Percentiles rank a stretch among this genome's conserved stretches.
These are phyloP conservation scores for Cajanus cajan DNA, from an alignment of 306 rosid species.

Conservation along the genomic window DNA sequence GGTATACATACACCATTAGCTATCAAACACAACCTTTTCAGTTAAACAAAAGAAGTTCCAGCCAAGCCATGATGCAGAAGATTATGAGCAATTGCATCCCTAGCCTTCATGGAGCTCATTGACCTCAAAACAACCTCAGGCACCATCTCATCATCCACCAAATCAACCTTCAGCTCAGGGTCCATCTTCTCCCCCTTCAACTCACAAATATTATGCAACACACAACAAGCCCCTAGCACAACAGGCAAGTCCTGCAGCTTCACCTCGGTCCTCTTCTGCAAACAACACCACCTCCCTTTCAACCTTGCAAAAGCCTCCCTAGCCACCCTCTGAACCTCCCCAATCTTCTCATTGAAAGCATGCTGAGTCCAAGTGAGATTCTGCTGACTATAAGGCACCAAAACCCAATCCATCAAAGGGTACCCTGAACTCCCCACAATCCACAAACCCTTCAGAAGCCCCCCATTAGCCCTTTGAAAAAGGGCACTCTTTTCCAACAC, in stretches of 20 bases:
- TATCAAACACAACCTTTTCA: slow-evolving; percentile 4
- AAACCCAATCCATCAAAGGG: slow-evolving; percentile 90
- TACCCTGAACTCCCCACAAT: slow-evolving; percentile 71
- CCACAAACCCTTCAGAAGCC: slow-evolving; percentile 71
- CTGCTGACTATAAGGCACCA: slow-evolving; percentile 85
- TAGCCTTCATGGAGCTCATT: slow-evolving; percentile 56
- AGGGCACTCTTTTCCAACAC: slow-evolving; percentile 78
- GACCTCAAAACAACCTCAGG: slow-evolving; percentile 72
- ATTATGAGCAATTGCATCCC: slow-evolving; percentile 95
- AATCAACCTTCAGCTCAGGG: slow-evolving; percentile 48
- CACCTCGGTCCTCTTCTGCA: slow-evolving; percentile 87
- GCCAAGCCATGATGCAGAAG: slow-evolving; percentile 95
- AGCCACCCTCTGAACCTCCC: slow-evolving; percentile 66
- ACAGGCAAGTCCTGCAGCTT: slow-evolving; percentile 87
- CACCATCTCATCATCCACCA: slow-evolving; percentile 75
- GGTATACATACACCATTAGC: not conserved
- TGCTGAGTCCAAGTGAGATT: slow-evolving; percentile 90
- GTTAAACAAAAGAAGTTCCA: slow-evolving; percentile 74
- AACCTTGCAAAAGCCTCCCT: slow-evolving; percentile 75
- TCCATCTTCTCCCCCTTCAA: slow-evolving; percentile 67
- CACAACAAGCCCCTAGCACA: slow-evolving; percentile 96
- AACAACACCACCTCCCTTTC: slow-evolving; percentile 89
- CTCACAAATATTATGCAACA: slow-evolving; percentile 89
- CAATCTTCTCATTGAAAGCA: slow-evolving; percentile 88
- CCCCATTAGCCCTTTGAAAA: slow-evolving; percentile 67